Evolutionary conservation across 2,329 filamentous ascomycete genomes (phyloP), one percentile per base, ranked within the genome.

Genomic region (Talaromyces sp.): DNA sequence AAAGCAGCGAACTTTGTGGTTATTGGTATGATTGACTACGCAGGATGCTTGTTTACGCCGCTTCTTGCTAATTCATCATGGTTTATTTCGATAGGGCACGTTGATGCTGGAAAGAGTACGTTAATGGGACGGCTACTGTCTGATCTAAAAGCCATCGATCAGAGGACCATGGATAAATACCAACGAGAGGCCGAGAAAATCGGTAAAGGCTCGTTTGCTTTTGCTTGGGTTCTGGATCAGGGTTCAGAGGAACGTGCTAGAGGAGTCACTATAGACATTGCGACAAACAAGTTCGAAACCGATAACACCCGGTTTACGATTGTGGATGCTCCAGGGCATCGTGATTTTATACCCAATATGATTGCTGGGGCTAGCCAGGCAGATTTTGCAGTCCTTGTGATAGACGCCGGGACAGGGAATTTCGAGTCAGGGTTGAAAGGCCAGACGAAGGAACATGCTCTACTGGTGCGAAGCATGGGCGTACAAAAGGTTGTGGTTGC

Each of bases 321-420:
- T 46, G 81, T 99, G 4, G 94, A 99, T 70, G 93, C 94, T 0
- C 94, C 94, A 0, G 94, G 94, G 0, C 94, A 99, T 73, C 84
- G 87, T 61, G 94, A 99, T 70, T 99, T 97, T 69, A 91, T 99
- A 19, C 94, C 94, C 0, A 99, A 97, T 72, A 99, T 99, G 94
- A 97, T 99, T 70, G 93, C 93, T 2, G 94, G 94, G 13, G 91
- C 93, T 3, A 94, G 89, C 60, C 93, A 97, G 74, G 95, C 94
- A 9, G 94, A 99, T 71, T 94, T 97, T 73, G 94, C 92, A 0
- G 88, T 99, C 0, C 79, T 99, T 2, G 94, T 99, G 19, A 90
- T 99, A 60, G 94, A 99, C 70, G 89, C 93, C 4, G 88, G 89
- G 59, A 90, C 85, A 0, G 94, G 93, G 35, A 92, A 92, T 35